These are phyloP conservation scores for Penicillium sp. DNA, from an alignment of 2,329 filamentous ascomycete species.

Conservation along the genomic window DNA sequence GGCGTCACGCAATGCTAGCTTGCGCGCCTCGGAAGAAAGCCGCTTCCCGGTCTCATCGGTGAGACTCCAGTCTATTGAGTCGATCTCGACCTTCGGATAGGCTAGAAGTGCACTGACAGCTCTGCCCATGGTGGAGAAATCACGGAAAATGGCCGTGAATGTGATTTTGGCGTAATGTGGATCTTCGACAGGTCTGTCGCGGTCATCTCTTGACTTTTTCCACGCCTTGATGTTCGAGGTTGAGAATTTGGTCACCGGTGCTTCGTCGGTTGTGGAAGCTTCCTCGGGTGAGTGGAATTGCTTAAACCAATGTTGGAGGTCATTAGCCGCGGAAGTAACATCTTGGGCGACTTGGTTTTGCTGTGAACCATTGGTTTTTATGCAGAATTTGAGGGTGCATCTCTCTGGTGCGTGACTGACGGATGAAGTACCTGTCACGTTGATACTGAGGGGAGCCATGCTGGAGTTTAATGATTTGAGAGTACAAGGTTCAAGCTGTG, in stretches of 20 bases:
- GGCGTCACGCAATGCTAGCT: conserved; percentile 26
- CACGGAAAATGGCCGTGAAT: conserved; percentile 25
- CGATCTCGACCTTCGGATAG: conserved; percentile 23
- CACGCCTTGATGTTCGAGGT: conserved; percentile 6
- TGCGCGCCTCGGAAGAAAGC: conserved; percentile 22
- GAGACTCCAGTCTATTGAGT: conserved; percentile 26
- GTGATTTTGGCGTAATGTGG: conserved; percentile 20
- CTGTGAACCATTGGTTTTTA: neutral
- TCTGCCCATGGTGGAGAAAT: conserved; percentile 23
- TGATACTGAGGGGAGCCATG: conserved; percentile 5
- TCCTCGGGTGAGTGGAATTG: neutral
- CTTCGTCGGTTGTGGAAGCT: neutral
- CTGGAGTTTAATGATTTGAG: neutral
- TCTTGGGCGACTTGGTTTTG: conserved; percentile 8
- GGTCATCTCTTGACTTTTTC: neutral
- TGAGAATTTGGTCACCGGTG: conserved; percentile 1
- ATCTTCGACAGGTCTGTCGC: conserved; percentile 13
- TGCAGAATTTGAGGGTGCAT: conserved; percentile 1
- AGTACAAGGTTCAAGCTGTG: no score
- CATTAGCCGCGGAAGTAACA: conserved; percentile 4
- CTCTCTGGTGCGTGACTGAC: conserved; percentile 1
- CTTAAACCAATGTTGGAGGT: conserved; percentile 3
- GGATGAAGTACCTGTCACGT: conserved; percentile 2
- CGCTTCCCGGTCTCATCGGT: conserved; percentile 21
- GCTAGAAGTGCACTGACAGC: conserved; percentile 19